These are phyloP conservation scores for Neurospora sp. DNA, from an alignment of 495 filamentous ascomycete genomes.

Conservation along the genomic window DNA sequence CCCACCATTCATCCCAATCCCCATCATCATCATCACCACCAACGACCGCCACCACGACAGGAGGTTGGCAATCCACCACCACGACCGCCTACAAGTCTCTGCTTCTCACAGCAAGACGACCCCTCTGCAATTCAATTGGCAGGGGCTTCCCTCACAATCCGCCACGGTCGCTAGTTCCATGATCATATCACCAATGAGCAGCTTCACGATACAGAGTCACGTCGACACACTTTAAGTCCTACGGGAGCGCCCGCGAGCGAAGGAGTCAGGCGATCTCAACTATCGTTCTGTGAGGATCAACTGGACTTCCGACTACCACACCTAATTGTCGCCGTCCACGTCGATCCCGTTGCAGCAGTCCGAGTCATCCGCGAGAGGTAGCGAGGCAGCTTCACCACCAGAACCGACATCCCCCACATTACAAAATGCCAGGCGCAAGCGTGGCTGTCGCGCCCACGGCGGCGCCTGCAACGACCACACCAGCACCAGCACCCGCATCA, in stretches of 20 bases:
- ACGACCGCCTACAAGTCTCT: slow-evolving; percentile 11
- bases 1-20: slow-evolving; percentile 6
- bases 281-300: slow-evolving; percentile 38
- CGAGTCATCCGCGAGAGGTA: slow-evolving; percentile 4
- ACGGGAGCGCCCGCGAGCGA: slow-evolving; percentile 44
- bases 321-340: slow-evolving; percentile 25
- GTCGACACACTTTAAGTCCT: slow-evolving; percentile 53
- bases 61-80: background rate
- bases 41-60: background rate
- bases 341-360: slow-evolving; percentile 19
- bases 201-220: slow-evolving; percentile 36
- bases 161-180: slow-evolving; percentile 31
- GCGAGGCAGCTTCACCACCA: slow-evolving; percentile 2
- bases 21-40: slow-evolving; percentile 8
- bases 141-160: slow-evolving; percentile 14
- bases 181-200: slow-evolving; percentile 51
- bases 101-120: slow-evolving; percentile 19
- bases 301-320: slow-evolving; percentile 20
- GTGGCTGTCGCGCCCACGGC: slow-evolving; percentile 42
- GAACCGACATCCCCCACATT: slow-evolving; percentile 27
- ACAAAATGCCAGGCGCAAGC: slow-evolving; percentile 57
- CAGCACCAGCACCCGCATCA: slow-evolving; percentile 49
- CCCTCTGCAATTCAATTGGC: slow-evolving; percentile 13
- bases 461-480: slow-evolving; percentile 2
- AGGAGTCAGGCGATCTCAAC: slow-evolving; percentile 40